These are phyloP conservation scores for Corniculantispora saksenae DNA, from an alignment of 2,329 filamentous ascomycete genomes.

Conservation along the genomic window DNA sequence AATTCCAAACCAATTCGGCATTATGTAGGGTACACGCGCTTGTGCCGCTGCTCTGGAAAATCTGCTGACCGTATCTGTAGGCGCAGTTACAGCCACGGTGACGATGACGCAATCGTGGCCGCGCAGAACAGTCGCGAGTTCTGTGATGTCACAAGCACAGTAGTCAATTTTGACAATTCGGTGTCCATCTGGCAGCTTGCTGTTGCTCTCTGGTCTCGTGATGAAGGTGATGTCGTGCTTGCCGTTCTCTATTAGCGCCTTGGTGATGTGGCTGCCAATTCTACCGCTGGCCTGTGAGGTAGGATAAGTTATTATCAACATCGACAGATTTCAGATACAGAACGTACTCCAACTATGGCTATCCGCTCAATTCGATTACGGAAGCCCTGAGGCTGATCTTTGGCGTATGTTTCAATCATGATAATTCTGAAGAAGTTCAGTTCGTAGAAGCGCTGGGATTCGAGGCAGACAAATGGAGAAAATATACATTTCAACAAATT, in stretches of 20 bases:
- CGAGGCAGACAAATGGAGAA: too few relatives aligned
- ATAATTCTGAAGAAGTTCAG: too few relatives aligned
- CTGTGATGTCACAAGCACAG: conserved; percentile 37
- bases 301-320: too few relatives aligned
- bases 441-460: too few relatives aligned
- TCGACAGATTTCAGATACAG: too few relatives aligned
- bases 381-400: conserved; percentile 27
- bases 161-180: conserved; percentile 46
- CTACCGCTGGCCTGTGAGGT: conserved; percentile 41
- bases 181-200: conserved; percentile 46
- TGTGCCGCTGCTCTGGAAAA: conserved; percentile 57
- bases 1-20: conserved; percentile 58
- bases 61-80: conserved; percentile 47
- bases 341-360: conserved; percentile 45
- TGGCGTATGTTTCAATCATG: conserved; percentile 24
- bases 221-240: conserved; percentile 55
- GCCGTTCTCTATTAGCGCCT: conserved; percentile 45
- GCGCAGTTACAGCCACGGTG: conserved; percentile 46
- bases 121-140: conserved; percentile 48
- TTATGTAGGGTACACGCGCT: conserved; percentile 55
- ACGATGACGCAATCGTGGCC: conserved; percentile 61
- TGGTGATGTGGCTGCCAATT: conserved; percentile 40
- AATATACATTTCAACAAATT: not conserved
- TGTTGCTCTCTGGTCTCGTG: conserved; percentile 44
- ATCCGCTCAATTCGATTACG: conserved; percentile 40